Conservation (phyloP, 441 rosid genomes). For the Erodium trifolium region DNA sequence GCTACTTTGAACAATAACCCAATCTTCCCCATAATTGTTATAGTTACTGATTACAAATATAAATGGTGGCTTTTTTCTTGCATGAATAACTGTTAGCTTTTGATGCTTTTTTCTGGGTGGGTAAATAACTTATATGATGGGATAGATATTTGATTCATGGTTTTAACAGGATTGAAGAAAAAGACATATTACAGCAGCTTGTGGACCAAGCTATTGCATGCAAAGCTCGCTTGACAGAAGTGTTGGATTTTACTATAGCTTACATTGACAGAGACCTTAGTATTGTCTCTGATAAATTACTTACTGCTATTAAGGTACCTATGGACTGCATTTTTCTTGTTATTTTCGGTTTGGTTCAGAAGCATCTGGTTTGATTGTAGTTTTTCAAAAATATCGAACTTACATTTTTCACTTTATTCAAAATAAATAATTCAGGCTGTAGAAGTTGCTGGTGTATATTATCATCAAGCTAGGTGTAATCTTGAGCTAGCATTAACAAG, state of each 20-base stretch:
- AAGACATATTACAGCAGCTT: conserved; percentile 30
- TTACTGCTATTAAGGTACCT: conserved; percentile 51
- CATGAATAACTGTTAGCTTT: not conserved
- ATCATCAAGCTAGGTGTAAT: conserved; percentile 30
- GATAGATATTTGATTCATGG: conserved; percentile 3
- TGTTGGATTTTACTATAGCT: conserved; percentile 33
- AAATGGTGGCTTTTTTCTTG: not conserved
- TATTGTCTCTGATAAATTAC: conserved; percentile 31
- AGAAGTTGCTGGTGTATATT: conserved; percentile 40
- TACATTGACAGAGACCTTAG: conserved; percentile 32
- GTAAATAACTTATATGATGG: not conserved
- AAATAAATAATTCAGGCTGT: conserved; percentile 20
- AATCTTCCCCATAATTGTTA: not conserved
- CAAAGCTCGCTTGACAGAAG: conserved; percentile 35
- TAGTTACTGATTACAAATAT: not conserved
- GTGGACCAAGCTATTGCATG: conserved; percentile 42
- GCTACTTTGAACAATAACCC: not conserved
- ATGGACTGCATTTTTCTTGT: not conserved
- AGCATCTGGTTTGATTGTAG: not conserved
- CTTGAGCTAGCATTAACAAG: conserved; percentile 46
- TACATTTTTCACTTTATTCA: not conserved
- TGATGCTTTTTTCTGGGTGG: not conserved
- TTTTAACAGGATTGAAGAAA: conserved; percentile 52
- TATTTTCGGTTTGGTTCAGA: conserved; percentile 7
- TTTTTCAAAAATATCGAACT: not conserved